Conservation (phyloP, 257 asterid species). For the Schizonepeta tenuifolia region DNA sequence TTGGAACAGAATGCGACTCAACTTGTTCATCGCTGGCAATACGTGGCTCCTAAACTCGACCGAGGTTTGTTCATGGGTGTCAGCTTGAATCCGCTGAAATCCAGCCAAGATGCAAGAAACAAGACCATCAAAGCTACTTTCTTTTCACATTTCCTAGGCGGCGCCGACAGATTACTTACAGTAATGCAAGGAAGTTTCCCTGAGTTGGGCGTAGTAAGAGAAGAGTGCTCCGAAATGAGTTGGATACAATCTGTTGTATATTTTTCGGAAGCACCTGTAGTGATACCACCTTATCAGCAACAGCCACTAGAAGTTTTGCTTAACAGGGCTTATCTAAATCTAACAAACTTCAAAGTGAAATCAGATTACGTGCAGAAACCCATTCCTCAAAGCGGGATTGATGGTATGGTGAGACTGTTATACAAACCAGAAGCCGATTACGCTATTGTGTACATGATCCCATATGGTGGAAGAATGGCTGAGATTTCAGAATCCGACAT, state of each 20-base stretch:
- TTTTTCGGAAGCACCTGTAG: neutral
- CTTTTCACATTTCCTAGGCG: conserved; percentile 36
- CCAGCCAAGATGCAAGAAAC: neutral
- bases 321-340: neutral
- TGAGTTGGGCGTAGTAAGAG: conserved; percentile 38
- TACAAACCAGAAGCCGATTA: conserved; percentile 8
- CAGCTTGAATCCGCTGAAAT: neutral
- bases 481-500: conserved; percentile 17
- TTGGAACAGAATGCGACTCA: neutral
- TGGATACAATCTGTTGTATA: conserved; percentile 32
- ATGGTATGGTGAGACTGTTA: conserved; percentile 14
- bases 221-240: conserved; percentile 45
- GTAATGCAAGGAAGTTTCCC: conserved; percentile 41
- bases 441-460: neutral
- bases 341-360: conserved; percentile 8
- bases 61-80: neutral
- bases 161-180: conserved; percentile 24
- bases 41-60: neutral
- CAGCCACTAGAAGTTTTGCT: neutral
- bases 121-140: conserved; percentile 27
- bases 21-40: neutral
- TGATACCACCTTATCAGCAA: neutral
- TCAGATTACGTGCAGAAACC: conserved; percentile 35
- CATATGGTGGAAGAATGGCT: conserved; percentile 40
- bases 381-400: neutral